Evolutionary conservation across 108 stramenopile genomes (phyloP).

Genomic region (Chaetoceros muelleri): DNA sequence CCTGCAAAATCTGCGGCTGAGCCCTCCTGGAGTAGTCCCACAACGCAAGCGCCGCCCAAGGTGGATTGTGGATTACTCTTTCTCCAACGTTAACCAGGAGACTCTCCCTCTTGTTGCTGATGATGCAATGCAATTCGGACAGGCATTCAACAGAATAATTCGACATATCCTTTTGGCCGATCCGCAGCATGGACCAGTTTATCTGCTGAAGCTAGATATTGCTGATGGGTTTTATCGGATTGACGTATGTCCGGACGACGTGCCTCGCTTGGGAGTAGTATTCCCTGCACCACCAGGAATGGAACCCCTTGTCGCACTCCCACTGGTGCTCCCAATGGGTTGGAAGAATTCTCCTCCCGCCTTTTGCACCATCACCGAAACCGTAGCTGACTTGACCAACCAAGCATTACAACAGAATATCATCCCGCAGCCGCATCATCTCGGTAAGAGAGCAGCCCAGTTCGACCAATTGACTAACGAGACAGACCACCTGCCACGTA

Average conservation of each 20-base stretch:
- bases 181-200: too few relatives aligned
- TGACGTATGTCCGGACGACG: too few relatives aligned
- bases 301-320: constrained; percentile 1
- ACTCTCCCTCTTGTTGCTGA: constrained; percentile 10
- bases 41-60: constrained; percentile 21
- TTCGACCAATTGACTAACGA: too few relatives aligned
- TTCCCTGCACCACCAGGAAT: constrained; percentile 1
- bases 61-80: constrained; percentile 19
- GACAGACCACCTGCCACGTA: neutral
- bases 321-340: too few relatives aligned
- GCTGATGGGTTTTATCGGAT: too few relatives aligned
- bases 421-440: neutral
- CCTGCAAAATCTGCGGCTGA: neutral
- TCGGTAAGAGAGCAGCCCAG: neutral
- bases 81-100: constrained; percentile 17
- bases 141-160: constrained; percentile 17
- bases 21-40: constrained; percentile 20
- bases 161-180: too few relatives aligned
- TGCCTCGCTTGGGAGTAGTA: too few relatives aligned
- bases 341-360: too few relatives aligned
- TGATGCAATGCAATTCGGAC: constrained; percentile 32
- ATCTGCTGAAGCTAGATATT: too few relatives aligned
- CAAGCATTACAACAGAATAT: neutral
- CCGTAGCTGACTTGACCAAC: constrained; percentile 1
- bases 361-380: too few relatives aligned